Base-by-base conservation (phyloP, 345 rosid genomes). In the Boechera stricta region DNA sequence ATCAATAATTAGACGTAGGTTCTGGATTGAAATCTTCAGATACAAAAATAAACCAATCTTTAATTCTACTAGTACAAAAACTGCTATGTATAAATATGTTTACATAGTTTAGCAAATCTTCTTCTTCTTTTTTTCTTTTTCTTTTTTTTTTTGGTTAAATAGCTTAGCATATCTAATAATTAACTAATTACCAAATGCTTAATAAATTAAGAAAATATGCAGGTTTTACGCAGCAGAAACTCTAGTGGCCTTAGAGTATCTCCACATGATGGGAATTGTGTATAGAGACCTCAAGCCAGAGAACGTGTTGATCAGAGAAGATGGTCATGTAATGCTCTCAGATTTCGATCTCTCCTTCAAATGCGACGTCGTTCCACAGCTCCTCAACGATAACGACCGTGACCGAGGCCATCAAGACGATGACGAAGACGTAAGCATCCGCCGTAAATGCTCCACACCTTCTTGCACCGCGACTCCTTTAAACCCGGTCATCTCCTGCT, bases 321-420 rank as follows among this genome's bases (percentile, higher is more conserved):
- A 88, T 69, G 95, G 95, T 2, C 92, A 90, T 69, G 81, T 90
- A 26, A 90, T 88, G 92, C 89, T 90, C 32, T 83, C 95, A 10
- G 95, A 90, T 69, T 90, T 90, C 59, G 95, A 90, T 35, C 92
- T 90, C 68, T 90, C 92, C 18, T 85, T 94, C 80, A 94, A 89
- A 83, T 91, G 94, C 58, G 91, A 91, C 54, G 95, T 94, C n/a
- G 88, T 91, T 28, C 98, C 97, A 0, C 82, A 82, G 74, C 85
- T 94, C 38, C 68, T 90, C 36, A 82, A 78, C 65, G 31, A 76
- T 72, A 77, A 52, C 36, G 77, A 64, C 36, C 39, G 29, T 49
- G 29, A 24, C 24, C 33, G 9, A 5, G 32, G 24, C 49, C 54
- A 52, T 8, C 13, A 36, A 0, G 79, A 79, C 2, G 60, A 75